Conservation (phyloP, 1,139 yeast species). For the Sugiyamaella pinicola region DNA sequence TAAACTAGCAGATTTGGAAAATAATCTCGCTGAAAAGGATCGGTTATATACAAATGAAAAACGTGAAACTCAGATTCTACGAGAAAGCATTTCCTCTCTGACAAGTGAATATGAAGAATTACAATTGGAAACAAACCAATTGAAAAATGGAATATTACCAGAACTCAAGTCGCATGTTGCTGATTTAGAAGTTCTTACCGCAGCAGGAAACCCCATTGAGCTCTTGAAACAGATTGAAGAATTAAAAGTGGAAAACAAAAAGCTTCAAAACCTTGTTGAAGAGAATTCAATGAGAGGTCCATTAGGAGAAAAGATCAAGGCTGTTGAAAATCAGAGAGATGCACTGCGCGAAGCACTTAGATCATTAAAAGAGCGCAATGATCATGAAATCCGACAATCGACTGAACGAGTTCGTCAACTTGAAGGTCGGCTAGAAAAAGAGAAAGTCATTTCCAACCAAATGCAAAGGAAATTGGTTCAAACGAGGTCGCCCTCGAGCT, state of each 20-base stretch:
- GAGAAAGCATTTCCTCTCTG: conserved; percentile 28
- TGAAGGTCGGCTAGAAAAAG: conserved; percentile 38
- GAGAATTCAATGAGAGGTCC: conserved; percentile 41
- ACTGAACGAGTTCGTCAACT: conserved; percentile 39
- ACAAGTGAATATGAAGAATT: conserved; percentile 36
- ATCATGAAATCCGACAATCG: conserved; percentile 42
- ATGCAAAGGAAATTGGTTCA: conserved; percentile 38
- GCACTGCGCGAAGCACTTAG: conserved; percentile 48
- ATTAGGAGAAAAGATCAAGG: conserved; percentile 41
- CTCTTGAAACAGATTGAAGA: conserved; percentile 39
- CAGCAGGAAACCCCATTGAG: conserved; percentile 40
- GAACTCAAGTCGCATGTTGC: conserved; percentile 34
- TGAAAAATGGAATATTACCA: conserved; percentile 40
- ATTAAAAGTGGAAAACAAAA: conserved; percentile 42
- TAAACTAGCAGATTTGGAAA: conserved; percentile 32
- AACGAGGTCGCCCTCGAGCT: conserved; percentile 26
- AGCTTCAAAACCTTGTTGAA: conserved; percentile 38
- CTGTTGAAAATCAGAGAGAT: conserved; percentile 46
- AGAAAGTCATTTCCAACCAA: conserved; percentile 32
- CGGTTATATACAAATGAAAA: conserved; percentile 31
- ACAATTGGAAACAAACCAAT: conserved; percentile 41
- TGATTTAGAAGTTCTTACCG: conserved; percentile 37
- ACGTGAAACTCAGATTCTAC: conserved; percentile 32
- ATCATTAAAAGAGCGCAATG: conserved; percentile 44
- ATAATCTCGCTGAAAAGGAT: conserved; percentile 32